phyloP scores from a whole-genome alignment of 2,329 filamentous ascomycete species.

The Tolypocladium nubicola region DNA sequence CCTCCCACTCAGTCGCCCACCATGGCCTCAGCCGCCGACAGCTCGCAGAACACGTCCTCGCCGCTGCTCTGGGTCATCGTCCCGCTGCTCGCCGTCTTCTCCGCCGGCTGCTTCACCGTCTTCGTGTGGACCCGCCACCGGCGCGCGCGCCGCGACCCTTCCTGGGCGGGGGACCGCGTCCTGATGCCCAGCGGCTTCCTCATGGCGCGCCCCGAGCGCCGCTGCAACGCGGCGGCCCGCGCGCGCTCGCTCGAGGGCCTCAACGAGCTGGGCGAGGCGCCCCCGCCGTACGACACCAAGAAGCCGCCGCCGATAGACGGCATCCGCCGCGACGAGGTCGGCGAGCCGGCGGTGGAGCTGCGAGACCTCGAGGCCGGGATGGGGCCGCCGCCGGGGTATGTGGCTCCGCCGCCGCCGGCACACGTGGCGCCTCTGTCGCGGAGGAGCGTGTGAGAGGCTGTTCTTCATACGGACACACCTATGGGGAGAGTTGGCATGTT shows the following conservation, averaged over 20 bases:
- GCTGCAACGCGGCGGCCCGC: constrained; percentile 14
- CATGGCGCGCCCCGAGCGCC: constrained; percentile 4
- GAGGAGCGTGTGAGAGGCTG: neutral
- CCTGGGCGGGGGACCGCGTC: constrained; percentile 1
- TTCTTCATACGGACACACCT: no score
- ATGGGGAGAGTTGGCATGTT: neutral
- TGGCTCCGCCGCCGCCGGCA: constrained; percentile 13
- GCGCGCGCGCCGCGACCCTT: neutral
- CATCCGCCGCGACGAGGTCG: neutral
- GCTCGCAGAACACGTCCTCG: constrained; percentile 21
- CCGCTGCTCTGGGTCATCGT: constrained; percentile 49
- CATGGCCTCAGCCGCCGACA: constrained; percentile 2
- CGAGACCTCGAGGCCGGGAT: constrained; percentile 14
- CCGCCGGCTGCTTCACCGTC: constrained; percentile 17
- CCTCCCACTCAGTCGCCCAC: neutral
- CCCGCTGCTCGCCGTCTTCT: constrained; percentile 31
- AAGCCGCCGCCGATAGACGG: constrained; percentile 9
- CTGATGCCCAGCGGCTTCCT: neutral
- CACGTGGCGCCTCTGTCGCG: neutral
- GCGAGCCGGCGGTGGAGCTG: constrained; percentile 8
- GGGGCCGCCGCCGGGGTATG: constrained; percentile 18
- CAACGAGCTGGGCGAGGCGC: constrained; percentile 53
- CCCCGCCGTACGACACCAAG: constrained; percentile 46
- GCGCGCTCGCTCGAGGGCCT: constrained; percentile 39
- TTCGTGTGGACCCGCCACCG: constrained; percentile 5